These are phyloP conservation scores for Boletus mariae DNA, from an alignment of 1,284 basidiomycete genomes.

Conservation along the genomic window DNA sequence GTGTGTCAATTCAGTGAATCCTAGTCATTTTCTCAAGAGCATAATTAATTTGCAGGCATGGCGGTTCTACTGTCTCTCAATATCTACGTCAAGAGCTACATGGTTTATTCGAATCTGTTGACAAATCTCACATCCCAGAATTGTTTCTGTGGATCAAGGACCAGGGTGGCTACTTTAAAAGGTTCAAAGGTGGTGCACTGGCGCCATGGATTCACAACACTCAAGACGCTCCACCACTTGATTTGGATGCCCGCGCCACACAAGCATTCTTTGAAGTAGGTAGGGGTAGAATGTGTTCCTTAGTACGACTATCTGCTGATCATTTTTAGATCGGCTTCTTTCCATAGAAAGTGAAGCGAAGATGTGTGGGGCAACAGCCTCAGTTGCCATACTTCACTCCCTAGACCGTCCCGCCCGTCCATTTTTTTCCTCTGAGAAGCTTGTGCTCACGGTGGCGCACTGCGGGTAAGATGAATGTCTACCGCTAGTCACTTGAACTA, in stretches of 20 bases:
- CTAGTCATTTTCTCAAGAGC: background rate
- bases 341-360: slow-evolving; percentile 59
- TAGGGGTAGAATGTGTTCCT: slow-evolving; percentile 8
- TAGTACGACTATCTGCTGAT: slow-evolving; percentile 4
- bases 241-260: slow-evolving; percentile 81
- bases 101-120: slow-evolving; percentile 71
- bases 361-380: slow-evolving; percentile 84
- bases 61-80: slow-evolving; percentile 71
- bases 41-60: slow-evolving; percentile 51
- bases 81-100: slow-evolving; percentile 81
- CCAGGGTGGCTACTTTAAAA: slow-evolving; percentile 83
- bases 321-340: slow-evolving; percentile 60
- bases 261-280: slow-evolving; percentile 82
- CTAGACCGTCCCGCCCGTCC: slow-evolving; percentile 70
- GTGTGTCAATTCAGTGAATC: slow-evolving; percentile 39
- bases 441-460: slow-evolving; percentile 87
- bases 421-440: slow-evolving; percentile 70
- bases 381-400: slow-evolving; percentile 84
- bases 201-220: slow-evolving; percentile 58
- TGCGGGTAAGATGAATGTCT: slow-evolving; percentile 61
- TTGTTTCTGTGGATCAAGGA: slow-evolving; percentile 75
- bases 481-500: background rate
- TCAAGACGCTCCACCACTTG: slow-evolving; percentile 50
- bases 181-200: slow-evolving; percentile 78
- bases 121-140: slow-evolving; percentile 66